These are phyloP conservation scores for Calonectria henricotiae DNA, from an alignment of 2,329 filamentous ascomycete genomes.

Conservation along the genomic window DNA sequence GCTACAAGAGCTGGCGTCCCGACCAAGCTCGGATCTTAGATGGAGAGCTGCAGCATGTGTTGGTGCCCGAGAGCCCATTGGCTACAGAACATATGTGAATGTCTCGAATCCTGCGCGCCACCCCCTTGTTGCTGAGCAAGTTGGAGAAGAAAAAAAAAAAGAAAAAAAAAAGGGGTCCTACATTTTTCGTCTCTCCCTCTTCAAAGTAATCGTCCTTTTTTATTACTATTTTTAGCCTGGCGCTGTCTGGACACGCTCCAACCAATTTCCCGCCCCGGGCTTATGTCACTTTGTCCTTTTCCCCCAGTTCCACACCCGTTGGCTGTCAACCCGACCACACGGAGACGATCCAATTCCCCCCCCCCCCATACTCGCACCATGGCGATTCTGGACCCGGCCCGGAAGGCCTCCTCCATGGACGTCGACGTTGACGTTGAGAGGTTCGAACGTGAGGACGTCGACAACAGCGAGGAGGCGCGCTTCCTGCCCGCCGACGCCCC, in stretches of 20 bases:
- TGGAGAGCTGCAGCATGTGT: background rate
- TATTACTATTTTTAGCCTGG: conserved; percentile 14
- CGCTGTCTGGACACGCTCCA: background rate
- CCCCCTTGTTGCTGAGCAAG: background rate
- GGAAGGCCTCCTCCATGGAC: conserved; percentile 3
- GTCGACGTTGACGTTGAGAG: conserved; percentile 6
- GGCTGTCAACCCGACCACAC: no score
- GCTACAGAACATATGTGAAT: background rate
- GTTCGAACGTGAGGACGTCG: background rate
- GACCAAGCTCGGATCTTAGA: background rate
- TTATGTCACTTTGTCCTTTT: conserved; percentile 21
- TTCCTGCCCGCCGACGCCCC: background rate
- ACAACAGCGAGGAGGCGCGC: conserved; percentile 12
- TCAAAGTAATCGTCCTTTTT: background rate
- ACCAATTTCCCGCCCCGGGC: conserved; percentile 1
- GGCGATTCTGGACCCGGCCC: conserved; percentile 9
- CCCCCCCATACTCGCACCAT: background rate
- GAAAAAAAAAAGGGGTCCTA: background rate
- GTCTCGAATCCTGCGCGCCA: background rate
- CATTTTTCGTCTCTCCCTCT: background rate
- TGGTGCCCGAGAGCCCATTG: background rate
- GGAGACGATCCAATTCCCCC: background rate
- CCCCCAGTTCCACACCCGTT: background rate
- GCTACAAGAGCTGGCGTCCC: background rate
- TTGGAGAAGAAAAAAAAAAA: background rate